Conservation (phyloP, 1,284 basidiomycete genomes). For the Anthracocystis walkeri region DNA sequence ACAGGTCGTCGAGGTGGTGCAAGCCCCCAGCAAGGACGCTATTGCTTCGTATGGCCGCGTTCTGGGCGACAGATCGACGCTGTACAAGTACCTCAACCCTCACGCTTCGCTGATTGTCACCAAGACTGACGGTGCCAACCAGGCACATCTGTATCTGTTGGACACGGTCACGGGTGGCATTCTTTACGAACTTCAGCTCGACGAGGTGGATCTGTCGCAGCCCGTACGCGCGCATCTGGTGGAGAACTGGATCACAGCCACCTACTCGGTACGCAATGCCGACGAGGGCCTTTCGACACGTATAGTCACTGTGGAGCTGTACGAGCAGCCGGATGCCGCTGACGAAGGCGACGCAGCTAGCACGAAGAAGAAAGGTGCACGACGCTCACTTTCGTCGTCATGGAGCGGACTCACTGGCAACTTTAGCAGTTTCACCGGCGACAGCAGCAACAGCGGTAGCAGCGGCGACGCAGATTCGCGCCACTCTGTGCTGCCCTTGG, state of each 20-base stretch:
- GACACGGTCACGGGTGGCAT: constrained; percentile 83
- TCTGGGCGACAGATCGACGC: constrained; percentile 83
- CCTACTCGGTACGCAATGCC: constrained; percentile 75
- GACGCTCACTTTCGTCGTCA: constrained; percentile 16
- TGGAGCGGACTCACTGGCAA: constrained; percentile 40
- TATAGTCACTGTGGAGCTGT: constrained; percentile 82
- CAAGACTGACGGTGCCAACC: constrained; percentile 70
- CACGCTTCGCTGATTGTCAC: constrained; percentile 77
- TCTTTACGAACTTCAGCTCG: constrained; percentile 71
- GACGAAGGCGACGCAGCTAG: constrained; percentile 74
- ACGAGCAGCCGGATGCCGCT: constrained; percentile 78
- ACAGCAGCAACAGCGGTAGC: constrained; percentile 9
- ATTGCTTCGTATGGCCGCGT: constrained; percentile 76
- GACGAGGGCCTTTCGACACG: constrained; percentile 69
- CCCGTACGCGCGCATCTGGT: constrained; percentile 77
- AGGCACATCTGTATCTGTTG: constrained; percentile 76
- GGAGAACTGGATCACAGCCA: constrained; percentile 94
- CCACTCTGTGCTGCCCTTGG: constrained; percentile 32
- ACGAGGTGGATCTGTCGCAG: constrained; percentile 68
- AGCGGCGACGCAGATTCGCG: background rate
- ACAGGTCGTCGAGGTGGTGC: constrained; percentile 43
- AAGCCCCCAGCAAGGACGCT: constrained; percentile 20
- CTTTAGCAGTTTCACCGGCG: constrained; percentile 50
- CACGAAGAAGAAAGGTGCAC: constrained; percentile 8
- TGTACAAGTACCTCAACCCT: constrained; percentile 95